Base-by-base conservation (phyloP, 352 stramenopile species). In the Phytophthora pistaciae region DNA sequence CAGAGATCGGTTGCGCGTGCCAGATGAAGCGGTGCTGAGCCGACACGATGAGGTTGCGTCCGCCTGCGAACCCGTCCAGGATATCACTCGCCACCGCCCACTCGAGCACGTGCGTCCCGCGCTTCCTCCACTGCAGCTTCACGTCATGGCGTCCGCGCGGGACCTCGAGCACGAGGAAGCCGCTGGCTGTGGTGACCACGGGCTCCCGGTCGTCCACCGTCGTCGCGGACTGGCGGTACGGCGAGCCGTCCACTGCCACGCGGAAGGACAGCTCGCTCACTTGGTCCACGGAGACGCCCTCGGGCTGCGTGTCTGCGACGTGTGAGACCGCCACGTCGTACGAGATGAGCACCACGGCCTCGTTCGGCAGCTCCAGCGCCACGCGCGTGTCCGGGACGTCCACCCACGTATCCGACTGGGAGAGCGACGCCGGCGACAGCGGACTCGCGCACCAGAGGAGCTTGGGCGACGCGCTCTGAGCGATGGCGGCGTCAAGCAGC, bases 381-480 rank as follows among this genome's bases (percentile, higher is more conserved):
- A 92, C 84, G 31, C 56, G 59, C 0, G 87, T 92, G 44, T 91
- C 77, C 0, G 74, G 78, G 4, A 94, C 75, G 52, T 92, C 82
- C 23, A 88, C 31, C 87, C 87, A 94, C 36, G 36, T 70, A 44
- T 89, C 56, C 2, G 64, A 68, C 44, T 70, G 33, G 2, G 31
- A 38, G 4, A 90, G 55, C 5, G 55, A 58, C 14, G 73, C 82
- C 3, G 78, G 60, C 6, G 74, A 80, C 23, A 94, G 58, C 33
- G 87, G 87, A 68, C 83, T 92, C 18, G 74, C 48, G 59, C 83
- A 85, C 86, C 86, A 94, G 62, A 91, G 78, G n/a, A 94, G 80
- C 60, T 89, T 80, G 16, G 82, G 78, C 13, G 64, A 67, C 21
- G 64, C 57, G 61, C 68, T 79, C 9, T 74, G 62, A 3, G 52